These are phyloP conservation scores for Dipteronia sinensis DNA, from an alignment of 345 rosid genomes.

Conservation along the genomic window DNA sequence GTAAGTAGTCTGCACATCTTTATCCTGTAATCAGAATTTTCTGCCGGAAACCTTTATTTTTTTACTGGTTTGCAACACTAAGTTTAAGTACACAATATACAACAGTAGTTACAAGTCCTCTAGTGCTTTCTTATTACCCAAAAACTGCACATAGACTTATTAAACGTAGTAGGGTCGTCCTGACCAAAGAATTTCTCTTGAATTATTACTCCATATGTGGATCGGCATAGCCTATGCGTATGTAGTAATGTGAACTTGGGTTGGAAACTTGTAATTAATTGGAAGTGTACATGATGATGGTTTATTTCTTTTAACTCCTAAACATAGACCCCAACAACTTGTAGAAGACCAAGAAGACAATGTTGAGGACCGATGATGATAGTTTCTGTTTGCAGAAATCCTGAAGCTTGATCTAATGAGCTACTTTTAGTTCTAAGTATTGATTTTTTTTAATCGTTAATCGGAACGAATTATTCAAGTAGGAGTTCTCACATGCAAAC, in stretches of 20 bases:
- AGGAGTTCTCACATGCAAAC: too few species aligned
- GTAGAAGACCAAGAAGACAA: too few species aligned
- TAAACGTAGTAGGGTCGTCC: too few species aligned
- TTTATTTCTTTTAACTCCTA: too few species aligned
- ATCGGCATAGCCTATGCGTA: too few species aligned
- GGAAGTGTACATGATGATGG: too few species aligned
- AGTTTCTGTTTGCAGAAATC: neutral
- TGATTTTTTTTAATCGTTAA: neutral
- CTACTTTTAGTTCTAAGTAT: too few species aligned
- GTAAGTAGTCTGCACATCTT: neutral
- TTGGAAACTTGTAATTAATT: neutral
- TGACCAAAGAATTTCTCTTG: too few species aligned
- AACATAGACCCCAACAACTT: too few species aligned
- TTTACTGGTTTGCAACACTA: neutral
- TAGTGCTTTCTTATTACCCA: neutral
- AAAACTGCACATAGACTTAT: too few species aligned
- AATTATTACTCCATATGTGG: too few species aligned
- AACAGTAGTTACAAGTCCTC: neutral
- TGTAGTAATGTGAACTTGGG: neutral
- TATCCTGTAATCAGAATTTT: neutral
- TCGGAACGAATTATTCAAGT: neutral
- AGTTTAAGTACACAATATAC: neutral
- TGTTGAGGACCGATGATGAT: too few species aligned
- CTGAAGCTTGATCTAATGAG: neutral
- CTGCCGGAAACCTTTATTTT: neutral